phyloP scores from a whole-genome alignment of 2,329 filamentous ascomycete species.

The Plectosphaerella sp. region DNA sequence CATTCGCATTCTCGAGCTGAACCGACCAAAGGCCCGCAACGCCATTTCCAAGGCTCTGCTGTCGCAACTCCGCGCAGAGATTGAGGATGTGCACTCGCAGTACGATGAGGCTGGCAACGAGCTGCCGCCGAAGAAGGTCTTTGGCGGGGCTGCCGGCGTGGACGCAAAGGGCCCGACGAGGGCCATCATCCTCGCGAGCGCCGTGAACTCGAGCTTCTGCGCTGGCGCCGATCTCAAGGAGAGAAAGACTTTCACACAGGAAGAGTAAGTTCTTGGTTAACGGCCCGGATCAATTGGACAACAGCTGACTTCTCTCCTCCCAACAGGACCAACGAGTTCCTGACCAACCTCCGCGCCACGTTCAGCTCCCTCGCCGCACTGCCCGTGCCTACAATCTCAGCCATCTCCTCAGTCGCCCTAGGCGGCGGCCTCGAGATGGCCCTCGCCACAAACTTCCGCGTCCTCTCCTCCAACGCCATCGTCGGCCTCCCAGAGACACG shows the following conservation, averaged over 20 bases:
- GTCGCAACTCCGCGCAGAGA: conserved; percentile 63
- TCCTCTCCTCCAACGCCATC: conserved; percentile 72
- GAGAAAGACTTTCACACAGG: conserved; percentile 66
- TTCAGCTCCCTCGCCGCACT: conserved; percentile 70
- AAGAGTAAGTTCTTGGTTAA: conserved; percentile 58
- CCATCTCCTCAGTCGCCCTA: conserved; percentile 79
- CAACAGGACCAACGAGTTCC: conserved; percentile 71
- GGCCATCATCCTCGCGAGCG: conserved; percentile 78
- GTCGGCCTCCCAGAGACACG: conserved; percentile 89
- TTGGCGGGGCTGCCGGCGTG: conserved; percentile 38
- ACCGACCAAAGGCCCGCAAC: conserved; percentile 81
- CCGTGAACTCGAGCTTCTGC: conserved; percentile 84
- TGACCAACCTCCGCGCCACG: conserved; percentile 70
- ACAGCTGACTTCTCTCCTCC: neutral
- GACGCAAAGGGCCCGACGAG: conserved; percentile 59
- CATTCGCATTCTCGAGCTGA: conserved; percentile 84
- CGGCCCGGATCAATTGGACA: neutral
- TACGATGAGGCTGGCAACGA: conserved; percentile 54
- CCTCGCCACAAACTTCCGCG: conserved; percentile 81
- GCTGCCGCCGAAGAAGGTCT: conserved; percentile 31
- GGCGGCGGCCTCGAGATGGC: conserved; percentile 93
- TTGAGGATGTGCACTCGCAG: conserved; percentile 65
- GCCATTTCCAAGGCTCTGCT: conserved; percentile 82
- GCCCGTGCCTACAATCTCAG: conserved; percentile 84
- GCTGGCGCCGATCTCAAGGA: conserved; percentile 95